Evolutionary conservation across 2,329 filamentous ascomycete species (phyloP).

Genomic region (Chrysoporthe austroafricana): DNA sequence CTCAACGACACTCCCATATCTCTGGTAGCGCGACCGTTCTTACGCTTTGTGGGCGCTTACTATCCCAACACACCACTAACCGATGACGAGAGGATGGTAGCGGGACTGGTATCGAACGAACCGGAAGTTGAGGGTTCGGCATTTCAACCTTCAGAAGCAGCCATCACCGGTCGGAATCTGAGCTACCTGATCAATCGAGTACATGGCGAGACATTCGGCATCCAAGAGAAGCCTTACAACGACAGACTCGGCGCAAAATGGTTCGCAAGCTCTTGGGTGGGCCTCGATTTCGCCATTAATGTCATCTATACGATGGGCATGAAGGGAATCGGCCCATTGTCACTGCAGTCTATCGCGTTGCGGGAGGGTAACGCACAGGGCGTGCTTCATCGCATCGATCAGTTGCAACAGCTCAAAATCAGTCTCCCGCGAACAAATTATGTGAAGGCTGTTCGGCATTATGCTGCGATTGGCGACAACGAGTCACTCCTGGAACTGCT

Average conservation of each 20-base stretch:
- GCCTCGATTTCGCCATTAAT: conserved; percentile 72
- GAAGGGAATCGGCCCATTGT: conserved; percentile 72
- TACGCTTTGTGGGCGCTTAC: conserved; percentile 52
- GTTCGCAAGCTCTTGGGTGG: conserved; percentile 75
- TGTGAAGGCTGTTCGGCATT: conserved; percentile 64
- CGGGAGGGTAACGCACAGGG: conserved; percentile 61
- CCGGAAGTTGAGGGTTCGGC: conserved; percentile 24
- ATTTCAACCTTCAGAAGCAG: conserved; percentile 15
- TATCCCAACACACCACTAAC: conserved; percentile 46
- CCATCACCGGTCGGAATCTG: conserved; percentile 31
- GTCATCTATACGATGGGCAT: conserved; percentile 73
- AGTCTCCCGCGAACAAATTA: conserved; percentile 66
- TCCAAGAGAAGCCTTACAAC: conserved; percentile 55
- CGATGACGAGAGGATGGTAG: conserved; percentile 41
- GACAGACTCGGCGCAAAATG: conserved; percentile 77
- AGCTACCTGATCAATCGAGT: conserved; percentile 44
- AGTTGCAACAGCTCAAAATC: conserved; percentile 66
- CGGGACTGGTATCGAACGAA: conserved; percentile 31
- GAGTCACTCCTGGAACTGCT: conserved; percentile 51
- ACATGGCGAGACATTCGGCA: conserved; percentile 45
- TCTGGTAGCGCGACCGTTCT: conserved; percentile 49
- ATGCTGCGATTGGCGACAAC: conserved; percentile 62
- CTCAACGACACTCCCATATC: conserved; percentile 47
- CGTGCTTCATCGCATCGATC: conserved; percentile 62
- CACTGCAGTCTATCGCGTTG: conserved; percentile 76